phyloP scores from a whole-genome alignment of 2,329 filamentous ascomycete species.

The Pseudogymnoascus verrucosus region DNA sequence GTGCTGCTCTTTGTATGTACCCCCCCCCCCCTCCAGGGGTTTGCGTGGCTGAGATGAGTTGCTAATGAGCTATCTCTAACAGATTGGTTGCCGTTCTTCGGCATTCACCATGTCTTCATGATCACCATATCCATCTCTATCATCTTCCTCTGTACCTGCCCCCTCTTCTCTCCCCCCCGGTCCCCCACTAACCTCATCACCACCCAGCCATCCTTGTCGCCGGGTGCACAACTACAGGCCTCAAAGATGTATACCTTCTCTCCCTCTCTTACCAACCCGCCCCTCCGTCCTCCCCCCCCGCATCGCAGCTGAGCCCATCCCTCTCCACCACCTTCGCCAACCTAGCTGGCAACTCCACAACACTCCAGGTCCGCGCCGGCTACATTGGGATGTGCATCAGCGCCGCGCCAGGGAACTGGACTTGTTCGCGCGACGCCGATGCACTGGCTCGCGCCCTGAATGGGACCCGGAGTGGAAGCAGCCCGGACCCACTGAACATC shows the following conservation, averaged over 20 bases:
- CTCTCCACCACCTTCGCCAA: constrained; percentile 79
- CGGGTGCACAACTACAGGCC: constrained; percentile 73
- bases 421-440: constrained; percentile 96
- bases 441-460: constrained; percentile 52
- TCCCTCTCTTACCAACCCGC: constrained; percentile 90
- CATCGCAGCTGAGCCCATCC: constrained; percentile 83
- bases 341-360: constrained; percentile 73
- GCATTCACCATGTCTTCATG: constrained; percentile 87
- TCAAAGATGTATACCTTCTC: constrained; percentile 93
- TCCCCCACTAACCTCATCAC: constrained; percentile 10
- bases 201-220: constrained; percentile 74
- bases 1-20: neutral
- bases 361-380: constrained; percentile 80
- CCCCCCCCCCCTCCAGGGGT: neutral
- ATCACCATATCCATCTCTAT: constrained; percentile 88
- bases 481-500: constrained; percentile 92
- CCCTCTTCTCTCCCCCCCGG: constrained; percentile 8
- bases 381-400: constrained; percentile 98
- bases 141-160: constrained; percentile 78
- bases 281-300: constrained; percentile 66
- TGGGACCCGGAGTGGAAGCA: constrained; percentile 68
- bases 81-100: constrained; percentile 55
- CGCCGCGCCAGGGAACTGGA: constrained; percentile 78
- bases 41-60: neutral
- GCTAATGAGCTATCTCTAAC: constrained; percentile 22